A percentile compares a stretch with the other conserved stretches of the same genome.
phyloP scores from a whole-genome alignment of 257 asterid genomes.

The Nicotiana attenuata region DNA sequence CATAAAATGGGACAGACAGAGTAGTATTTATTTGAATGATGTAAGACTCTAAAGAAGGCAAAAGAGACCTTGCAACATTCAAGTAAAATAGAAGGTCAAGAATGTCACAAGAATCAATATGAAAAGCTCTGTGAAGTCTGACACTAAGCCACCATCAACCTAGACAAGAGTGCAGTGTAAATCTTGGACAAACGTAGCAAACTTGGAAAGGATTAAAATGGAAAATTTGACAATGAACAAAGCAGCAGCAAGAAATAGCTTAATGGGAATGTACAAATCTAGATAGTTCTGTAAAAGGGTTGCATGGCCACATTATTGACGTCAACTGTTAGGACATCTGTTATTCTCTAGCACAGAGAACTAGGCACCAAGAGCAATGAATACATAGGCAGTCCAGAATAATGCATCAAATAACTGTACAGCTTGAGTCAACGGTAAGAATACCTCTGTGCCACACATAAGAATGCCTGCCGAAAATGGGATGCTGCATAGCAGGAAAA shows the following conservation, averaged over 20 bases:
- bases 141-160: not conserved
- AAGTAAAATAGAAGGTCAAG: not conserved
- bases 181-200: not conserved
- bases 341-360: not conserved
- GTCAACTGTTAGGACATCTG: not conserved
- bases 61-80: not conserved
- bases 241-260: not conserved
- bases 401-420: not conserved
- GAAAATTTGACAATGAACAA: not conserved
- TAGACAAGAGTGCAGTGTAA: not conserved
- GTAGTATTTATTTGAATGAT: not conserved
- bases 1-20: too few relatives aligned
- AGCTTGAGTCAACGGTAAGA: not conserved
- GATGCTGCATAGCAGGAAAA: slow-evolving; percentile 69
- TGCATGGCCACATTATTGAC: not conserved
- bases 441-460: slow-evolving; percentile 83
- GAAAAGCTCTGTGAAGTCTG: too few relatives aligned
- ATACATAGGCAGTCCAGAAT: not conserved
- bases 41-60: not conserved
- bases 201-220: not conserved
- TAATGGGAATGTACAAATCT: not conserved
- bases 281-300: not conserved
- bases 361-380: not conserved
- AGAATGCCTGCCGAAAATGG: slow-evolving; percentile 78
- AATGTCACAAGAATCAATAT: not conserved